Evolutionary conservation across 129 eudicot genomes (phyloP).

Genomic region (Flaveria ramosissima): DNA sequence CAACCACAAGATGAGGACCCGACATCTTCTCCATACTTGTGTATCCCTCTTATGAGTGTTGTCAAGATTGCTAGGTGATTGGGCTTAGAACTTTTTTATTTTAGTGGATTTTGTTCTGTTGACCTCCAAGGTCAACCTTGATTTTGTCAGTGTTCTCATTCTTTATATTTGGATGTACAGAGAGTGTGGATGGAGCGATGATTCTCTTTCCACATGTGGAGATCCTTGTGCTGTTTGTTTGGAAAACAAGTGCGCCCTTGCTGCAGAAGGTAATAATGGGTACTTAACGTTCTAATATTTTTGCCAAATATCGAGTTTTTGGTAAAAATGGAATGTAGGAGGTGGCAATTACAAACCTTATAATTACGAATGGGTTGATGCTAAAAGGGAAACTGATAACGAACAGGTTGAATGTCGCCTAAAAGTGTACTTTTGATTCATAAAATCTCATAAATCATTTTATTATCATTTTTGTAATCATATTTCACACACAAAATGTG

Average conservation of each 20-base stretch:
- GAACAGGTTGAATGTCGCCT: too few relatives aligned
- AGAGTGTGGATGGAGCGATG: slow-evolving; percentile 75
- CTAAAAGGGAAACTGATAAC: too few relatives aligned
- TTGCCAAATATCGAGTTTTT: too few relatives aligned
- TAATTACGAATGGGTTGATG: too few relatives aligned
- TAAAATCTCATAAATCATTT: too few relatives aligned
- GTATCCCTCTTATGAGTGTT: slow-evolving; percentile 88
- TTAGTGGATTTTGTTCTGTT: neutral
- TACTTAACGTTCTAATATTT: neutral
- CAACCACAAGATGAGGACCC: slow-evolving; percentile 37
- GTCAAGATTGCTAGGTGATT: slow-evolving; percentile 71
- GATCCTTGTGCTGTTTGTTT: slow-evolving; percentile 91
- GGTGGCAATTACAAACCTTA: too few relatives aligned
- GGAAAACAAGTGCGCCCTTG: slow-evolving; percentile 76
- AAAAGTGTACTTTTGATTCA: too few relatives aligned
- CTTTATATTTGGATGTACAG: slow-evolving; percentile 42
- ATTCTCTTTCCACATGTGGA: slow-evolving; percentile 41
- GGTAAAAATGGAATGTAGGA: too few relatives aligned
- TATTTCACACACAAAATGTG: too few relatives aligned
- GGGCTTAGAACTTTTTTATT: neutral
- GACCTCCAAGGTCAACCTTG: neutral
- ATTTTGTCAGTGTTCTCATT: neutral
- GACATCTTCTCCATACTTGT: slow-evolving; percentile 65
- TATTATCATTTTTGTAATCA: too few relatives aligned
- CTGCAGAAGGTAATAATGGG: slow-evolving; percentile 64